Percentiles rank a stretch among this genome's conserved stretches.
Evolutionary conservation across 2,329 filamentous ascomycete species (phyloP).

Genomic region (Colletotrichum liaoningense): DNA sequence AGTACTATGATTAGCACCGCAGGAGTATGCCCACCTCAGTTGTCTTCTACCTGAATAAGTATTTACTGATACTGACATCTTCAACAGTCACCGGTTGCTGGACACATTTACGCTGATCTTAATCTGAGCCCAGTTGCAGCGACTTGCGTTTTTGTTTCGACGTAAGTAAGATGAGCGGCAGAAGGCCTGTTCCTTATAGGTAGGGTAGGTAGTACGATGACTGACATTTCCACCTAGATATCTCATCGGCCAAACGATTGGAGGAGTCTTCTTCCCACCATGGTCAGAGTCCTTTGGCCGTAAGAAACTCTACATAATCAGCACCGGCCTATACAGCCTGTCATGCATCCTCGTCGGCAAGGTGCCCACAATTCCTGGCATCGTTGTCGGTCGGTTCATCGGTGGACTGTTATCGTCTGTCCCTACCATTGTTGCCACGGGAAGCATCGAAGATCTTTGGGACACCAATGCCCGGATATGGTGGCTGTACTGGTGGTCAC

Average conservation of each 20-base stretch:
- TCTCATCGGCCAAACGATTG: conserved; percentile 17
- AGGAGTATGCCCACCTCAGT: background rate
- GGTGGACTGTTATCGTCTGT: conserved; percentile 11
- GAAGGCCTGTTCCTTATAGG: no score
- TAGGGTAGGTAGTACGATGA: no score
- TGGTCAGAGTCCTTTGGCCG: conserved; percentile 24
- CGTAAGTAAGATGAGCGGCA: background rate
- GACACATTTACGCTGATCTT: background rate
- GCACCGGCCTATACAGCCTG: conserved; percentile 15
- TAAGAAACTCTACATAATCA: conserved; percentile 18
- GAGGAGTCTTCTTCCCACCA: conserved; percentile 14
- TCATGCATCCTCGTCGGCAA: background rate
- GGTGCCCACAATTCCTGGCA: background rate
- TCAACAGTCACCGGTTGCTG: conserved; percentile 3
- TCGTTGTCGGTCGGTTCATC: conserved; percentile 3
- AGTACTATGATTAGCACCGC: conserved; percentile 19
- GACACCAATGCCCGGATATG: conserved; percentile 7
- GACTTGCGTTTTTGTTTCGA: conserved; percentile 13
- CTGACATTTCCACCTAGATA: background rate
- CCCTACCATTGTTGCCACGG: conserved; percentile 3
- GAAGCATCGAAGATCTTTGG: conserved; percentile 27
- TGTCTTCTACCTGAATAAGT: no score
- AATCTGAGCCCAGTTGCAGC: background rate
- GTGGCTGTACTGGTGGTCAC: conserved; percentile 14
- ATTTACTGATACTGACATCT: background rate